These are phyloP conservation scores for Puccinellia tenuiflora DNA, from an alignment of 176 grass and related monocot species.

Conservation along the genomic window DNA sequence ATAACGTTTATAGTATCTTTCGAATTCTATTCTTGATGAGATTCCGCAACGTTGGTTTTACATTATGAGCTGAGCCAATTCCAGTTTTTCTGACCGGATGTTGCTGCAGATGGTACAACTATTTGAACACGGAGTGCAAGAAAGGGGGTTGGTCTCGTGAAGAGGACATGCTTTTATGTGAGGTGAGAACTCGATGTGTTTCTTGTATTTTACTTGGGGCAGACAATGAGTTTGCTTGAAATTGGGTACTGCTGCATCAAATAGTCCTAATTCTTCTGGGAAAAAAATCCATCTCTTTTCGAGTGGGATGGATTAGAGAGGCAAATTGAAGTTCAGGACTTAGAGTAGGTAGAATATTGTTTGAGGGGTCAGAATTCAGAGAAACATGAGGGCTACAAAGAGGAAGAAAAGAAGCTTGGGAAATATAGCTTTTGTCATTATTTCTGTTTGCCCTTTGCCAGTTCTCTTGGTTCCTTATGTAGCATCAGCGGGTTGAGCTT, in stretches of 20 bases:
- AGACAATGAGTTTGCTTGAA: background rate
- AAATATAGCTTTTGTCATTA: background rate
- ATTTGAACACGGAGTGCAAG: conserved; percentile 97
- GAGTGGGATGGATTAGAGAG: background rate
- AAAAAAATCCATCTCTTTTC: background rate
- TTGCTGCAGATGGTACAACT: conserved; percentile 80
- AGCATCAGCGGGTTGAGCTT: background rate
- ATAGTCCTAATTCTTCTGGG: background rate
- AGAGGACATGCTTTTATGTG: conserved; percentile 87
- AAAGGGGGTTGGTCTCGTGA: conserved; percentile 93
- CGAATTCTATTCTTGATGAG: background rate
- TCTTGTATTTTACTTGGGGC: background rate
- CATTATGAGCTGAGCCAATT: background rate
- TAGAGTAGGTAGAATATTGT: background rate
- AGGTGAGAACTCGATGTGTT: conserved; percentile 60
- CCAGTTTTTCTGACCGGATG: background rate
- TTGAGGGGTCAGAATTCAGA: background rate
- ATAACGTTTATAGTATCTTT: background rate
- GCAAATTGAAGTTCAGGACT: background rate
- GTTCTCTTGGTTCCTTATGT: background rate
- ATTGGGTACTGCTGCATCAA: background rate
- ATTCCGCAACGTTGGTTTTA: background rate
- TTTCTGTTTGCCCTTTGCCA: background rate
- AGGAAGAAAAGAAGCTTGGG: background rate
- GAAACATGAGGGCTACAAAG: background rate